Evolutionary conservation across 768 basidiomycete genomes (phyloP).

Genomic region (Mycena venus): DNA sequence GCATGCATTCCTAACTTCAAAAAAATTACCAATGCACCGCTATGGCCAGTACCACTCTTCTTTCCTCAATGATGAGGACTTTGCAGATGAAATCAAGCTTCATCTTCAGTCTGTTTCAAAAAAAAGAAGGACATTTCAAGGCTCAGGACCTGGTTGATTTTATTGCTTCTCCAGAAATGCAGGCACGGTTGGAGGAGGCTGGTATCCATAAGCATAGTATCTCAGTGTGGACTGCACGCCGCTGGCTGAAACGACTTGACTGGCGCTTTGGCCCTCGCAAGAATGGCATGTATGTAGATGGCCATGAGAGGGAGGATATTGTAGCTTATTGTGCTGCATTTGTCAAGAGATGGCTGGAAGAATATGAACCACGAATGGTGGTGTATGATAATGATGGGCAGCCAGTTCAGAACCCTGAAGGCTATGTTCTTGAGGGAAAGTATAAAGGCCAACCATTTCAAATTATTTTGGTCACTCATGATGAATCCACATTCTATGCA

Average conservation of each 20-base stretch:
- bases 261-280: too few relatives aligned
- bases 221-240: too few relatives aligned
- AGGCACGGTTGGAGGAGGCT: background rate
- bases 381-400: constrained; percentile 14
- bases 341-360: constrained; percentile 6
- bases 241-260: too few relatives aligned
- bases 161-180: background rate
- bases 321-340: constrained; percentile 1
- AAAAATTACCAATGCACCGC: background rate
- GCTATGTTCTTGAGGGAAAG: background rate
- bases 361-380: constrained; percentile 21
- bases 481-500: constrained; percentile 47
- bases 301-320: background rate
- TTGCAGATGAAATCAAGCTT: too few relatives aligned
- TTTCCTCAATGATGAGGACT: background rate
- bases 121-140: background rate
- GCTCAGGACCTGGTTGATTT: background rate
- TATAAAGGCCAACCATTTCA: constrained; percentile 25
- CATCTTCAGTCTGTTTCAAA: background rate
- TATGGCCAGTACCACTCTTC: constrained; percentile 4
- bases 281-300: constrained; percentile 27
- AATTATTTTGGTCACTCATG: constrained; percentile 36
- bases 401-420: background rate
- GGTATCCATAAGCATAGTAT: background rate
- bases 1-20: background rate